Percentiles rank a stretch among this genome's conserved stretches.
These are phyloP conservation scores for Torulaspora indica DNA, from an alignment of 805 yeast species.

Conservation along the genomic window DNA sequence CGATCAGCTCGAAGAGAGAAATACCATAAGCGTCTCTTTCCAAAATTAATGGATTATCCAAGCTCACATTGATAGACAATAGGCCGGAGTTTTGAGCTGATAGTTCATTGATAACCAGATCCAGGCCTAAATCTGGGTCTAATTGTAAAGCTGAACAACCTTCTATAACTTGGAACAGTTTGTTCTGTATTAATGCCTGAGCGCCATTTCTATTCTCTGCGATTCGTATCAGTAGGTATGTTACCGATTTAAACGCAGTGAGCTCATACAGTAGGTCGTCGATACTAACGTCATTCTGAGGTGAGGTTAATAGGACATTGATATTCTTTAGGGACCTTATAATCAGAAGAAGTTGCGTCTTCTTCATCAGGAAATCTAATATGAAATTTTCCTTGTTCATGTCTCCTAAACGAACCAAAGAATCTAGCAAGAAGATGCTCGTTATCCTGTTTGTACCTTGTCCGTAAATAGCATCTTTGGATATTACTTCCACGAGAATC, in stretches of 20 bases:
- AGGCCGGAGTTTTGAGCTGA: conserved; percentile 31
- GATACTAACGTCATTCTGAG: conserved; percentile 40
- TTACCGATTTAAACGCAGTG: conserved; percentile 67
- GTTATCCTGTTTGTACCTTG: conserved; percentile 74
- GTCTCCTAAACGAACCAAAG: conserved; percentile 53
- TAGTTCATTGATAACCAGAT: conserved; percentile 42
- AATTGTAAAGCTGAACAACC: conserved; percentile 52
- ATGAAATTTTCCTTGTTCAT: conserved; percentile 51
- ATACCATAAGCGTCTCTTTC: conserved; percentile 35
- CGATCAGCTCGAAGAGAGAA: conserved; percentile 61
- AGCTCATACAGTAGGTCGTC: conserved; percentile 64
- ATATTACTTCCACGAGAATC: conserved; percentile 56
- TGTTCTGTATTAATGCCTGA: conserved; percentile 65
- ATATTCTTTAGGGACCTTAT: conserved; percentile 64
- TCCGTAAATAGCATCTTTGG: conserved; percentile 74
- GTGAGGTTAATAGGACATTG: conserved; percentile 53
- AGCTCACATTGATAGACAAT: conserved; percentile 44
- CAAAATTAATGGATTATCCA: conserved; percentile 47
- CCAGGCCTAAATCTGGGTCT: conserved; percentile 79
- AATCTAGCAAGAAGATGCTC: conserved; percentile 69
- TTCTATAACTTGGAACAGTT: conserved; percentile 58
- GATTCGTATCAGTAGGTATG: conserved; percentile 65
- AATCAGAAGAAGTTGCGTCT: conserved; percentile 60
- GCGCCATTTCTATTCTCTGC: conserved; percentile 79
- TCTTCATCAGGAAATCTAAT: conserved; percentile 55